phyloP scores from a whole-genome alignment of 352 stramenopile genomes.

The Plasmopara muralis region DNA sequence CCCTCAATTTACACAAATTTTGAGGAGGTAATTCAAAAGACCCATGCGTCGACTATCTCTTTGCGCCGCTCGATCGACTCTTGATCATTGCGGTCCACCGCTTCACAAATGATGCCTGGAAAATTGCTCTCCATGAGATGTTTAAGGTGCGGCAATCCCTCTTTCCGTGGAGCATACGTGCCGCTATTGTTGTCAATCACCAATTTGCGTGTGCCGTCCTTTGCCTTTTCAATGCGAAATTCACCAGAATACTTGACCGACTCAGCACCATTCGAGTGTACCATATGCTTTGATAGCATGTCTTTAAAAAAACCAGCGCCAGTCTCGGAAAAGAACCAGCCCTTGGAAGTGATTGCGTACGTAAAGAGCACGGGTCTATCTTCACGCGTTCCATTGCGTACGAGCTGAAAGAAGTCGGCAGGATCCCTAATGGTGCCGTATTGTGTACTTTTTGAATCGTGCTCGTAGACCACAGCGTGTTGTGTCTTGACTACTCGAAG shows the following conservation, averaged over 20 bases:
- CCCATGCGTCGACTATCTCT: conserved; percentile 25
- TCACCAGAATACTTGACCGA: conserved; percentile 29
- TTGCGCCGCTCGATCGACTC: conserved; percentile 20
- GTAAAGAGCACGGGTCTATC: conserved; percentile 32
- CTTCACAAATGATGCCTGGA: conserved; percentile 20
- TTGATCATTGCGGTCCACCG: conserved; percentile 14
- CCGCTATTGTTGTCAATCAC: conserved; percentile 37
- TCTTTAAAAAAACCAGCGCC: conserved; percentile 33
- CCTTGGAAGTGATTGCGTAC: conserved; percentile 26
- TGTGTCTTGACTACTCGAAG: conserved; percentile 16
- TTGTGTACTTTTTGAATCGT: conserved; percentile 8
- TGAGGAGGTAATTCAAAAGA: not conserved
- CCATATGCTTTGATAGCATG: conserved; percentile 36
- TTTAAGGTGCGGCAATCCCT: conserved; percentile 23
- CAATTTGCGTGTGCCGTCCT: conserved; percentile 15
- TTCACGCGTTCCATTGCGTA: conserved; percentile 17
- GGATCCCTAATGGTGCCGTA: conserved; percentile 12
- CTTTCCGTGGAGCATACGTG: conserved; percentile 26
- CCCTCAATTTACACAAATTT: no score
- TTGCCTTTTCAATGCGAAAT: conserved; percentile 23
- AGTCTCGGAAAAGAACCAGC: conserved; percentile 36
- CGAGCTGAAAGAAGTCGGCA: conserved; percentile 26
- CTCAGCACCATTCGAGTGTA: conserved; percentile 22
- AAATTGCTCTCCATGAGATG: conserved; percentile 26
- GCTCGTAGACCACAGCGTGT: conserved; percentile 28